These are phyloP conservation scores for Heterobasidion irregulare DNA, from an alignment of 1,284 basidiomycete genomes.

Conservation along the genomic window DNA sequence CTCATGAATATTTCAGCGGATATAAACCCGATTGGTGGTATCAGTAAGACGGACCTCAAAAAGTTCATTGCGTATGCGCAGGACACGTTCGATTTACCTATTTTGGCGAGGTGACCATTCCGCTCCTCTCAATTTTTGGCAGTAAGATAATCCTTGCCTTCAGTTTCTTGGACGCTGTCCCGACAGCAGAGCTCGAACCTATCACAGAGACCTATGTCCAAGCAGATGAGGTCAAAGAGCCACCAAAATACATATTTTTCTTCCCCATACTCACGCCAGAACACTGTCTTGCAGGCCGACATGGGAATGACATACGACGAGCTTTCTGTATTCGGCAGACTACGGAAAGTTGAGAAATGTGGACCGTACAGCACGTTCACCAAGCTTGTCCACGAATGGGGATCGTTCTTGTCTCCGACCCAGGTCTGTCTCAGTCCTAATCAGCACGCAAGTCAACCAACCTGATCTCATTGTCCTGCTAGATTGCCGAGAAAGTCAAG, in stretches of 20 bases:
- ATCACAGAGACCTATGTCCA: slow-evolving; percentile 93
- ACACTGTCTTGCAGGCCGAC: slow-evolving; percentile 52
- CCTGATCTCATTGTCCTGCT: neutral
- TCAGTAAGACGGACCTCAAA: slow-evolving; percentile 97
- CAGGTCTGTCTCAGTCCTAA: slow-evolving; percentile 42
- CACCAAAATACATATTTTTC: neutral
- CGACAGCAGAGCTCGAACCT: slow-evolving; percentile 95
- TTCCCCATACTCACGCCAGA: neutral
- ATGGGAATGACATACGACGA: slow-evolving; percentile 99
- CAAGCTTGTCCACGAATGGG: slow-evolving; percentile 92
- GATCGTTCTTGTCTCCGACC: slow-evolving; percentile 65
- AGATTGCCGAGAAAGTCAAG: slow-evolving; percentile 98
- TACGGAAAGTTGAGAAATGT: slow-evolving; percentile 95
- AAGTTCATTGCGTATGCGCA: slow-evolving; percentile 88
- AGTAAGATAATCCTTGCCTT: neutral
- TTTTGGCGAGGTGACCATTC: slow-evolving; percentile 59
- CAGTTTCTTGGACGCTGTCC: slow-evolving; percentile 87
- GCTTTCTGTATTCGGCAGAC: slow-evolving; percentile 84
- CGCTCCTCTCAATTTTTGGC: neutral
- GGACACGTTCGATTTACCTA: slow-evolving; percentile 75
- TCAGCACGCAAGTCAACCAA: neutral
- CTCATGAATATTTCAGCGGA: slow-evolving; percentile 52
- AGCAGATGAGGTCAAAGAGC: slow-evolving; percentile 71
- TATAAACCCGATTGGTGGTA: slow-evolving; percentile 96
- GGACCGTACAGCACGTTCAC: slow-evolving; percentile 97